Percentiles rank a stretch among this genome's conserved stretches.
These are phyloP conservation scores for Ambrosia hybrid DNA, from an alignment of 140 eudicot genomes.

Conservation along the genomic window DNA sequence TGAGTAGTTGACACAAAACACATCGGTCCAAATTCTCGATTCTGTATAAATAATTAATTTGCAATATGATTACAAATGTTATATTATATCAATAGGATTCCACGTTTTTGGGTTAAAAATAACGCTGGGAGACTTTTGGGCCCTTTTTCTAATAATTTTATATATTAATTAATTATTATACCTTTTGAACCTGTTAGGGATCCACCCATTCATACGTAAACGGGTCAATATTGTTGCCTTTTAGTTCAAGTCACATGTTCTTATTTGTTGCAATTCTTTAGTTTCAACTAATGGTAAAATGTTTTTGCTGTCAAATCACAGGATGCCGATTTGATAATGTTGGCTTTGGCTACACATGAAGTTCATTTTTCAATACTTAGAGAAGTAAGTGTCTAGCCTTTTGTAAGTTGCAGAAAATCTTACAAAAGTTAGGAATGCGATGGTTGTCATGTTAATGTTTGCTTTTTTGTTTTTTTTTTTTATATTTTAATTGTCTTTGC, in stretches of 20 bases:
- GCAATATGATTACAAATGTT: neutral
- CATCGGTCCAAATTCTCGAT: neutral
- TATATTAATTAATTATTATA: neutral
- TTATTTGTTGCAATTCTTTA: slow-evolving; percentile 5
- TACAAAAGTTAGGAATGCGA: slow-evolving; percentile 13
- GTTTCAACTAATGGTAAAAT: slow-evolving; percentile 10
- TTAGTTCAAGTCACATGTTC: neutral
- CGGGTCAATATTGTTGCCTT: neutral
- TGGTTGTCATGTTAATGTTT: neutral
- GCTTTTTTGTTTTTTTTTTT: neutral
- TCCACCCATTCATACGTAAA: neutral
- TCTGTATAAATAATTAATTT: neutral
- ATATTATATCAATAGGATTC: neutral
- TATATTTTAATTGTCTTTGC: neutral
- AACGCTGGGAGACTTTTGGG: neutral
- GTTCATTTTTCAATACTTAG: slow-evolving; percentile 98
- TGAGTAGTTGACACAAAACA: too few species aligned
- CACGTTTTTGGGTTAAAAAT: neutral
- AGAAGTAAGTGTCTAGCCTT: slow-evolving; percentile 53
- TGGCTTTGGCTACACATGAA: slow-evolving; percentile 98
- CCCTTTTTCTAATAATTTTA: neutral
- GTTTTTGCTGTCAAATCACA: slow-evolving; percentile 35
- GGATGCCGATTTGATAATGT: slow-evolving; percentile 99
- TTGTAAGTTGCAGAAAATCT: neutral
- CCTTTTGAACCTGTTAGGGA: neutral